These are phyloP conservation scores for Pseudocercospora pini-densiflorae DNA, from an alignment of 2,329 filamentous ascomycete species.

Conservation along the genomic window DNA sequence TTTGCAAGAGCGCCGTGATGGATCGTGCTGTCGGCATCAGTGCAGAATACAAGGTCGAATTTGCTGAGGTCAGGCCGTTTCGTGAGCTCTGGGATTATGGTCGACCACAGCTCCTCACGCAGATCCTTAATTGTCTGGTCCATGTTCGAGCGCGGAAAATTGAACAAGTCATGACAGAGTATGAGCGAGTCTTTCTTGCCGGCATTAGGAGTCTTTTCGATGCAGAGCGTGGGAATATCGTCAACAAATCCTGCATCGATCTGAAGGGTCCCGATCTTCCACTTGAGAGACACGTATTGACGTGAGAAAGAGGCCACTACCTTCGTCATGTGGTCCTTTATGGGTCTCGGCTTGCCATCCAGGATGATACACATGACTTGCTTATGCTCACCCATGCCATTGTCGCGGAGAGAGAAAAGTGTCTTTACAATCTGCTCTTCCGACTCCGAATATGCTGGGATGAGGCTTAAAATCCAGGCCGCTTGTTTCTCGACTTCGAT, in stretches of 20 bases:
- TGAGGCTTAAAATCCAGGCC: slow-evolving; percentile 32
- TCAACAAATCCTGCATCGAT: slow-evolving; percentile 34
- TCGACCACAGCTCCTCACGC: slow-evolving; percentile 29
- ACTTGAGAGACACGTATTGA: slow-evolving; percentile 29
- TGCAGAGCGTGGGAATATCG: slow-evolving; percentile 31
- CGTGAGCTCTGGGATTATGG: slow-evolving; percentile 27
- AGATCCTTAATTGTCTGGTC: slow-evolving; percentile 24
- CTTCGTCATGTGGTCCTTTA: slow-evolving; percentile 29
- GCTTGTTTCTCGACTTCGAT: slow-evolving; percentile 16
- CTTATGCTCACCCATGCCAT: slow-evolving; percentile 29
- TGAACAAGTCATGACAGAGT: slow-evolving; percentile 33
- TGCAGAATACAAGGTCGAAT: slow-evolving; percentile 34
- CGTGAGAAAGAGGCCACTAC: slow-evolving; percentile 26
- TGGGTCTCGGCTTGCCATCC: slow-evolving; percentile 29
- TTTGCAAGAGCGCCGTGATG: slow-evolving; percentile 31
- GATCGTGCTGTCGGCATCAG: slow-evolving; percentile 32
- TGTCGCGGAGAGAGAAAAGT: slow-evolving; percentile 30
- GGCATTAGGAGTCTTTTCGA: slow-evolving; percentile 31
- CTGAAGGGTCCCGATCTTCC: slow-evolving; percentile 26
- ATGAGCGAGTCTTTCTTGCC: slow-evolving; percentile 34
- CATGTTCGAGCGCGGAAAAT: slow-evolving; percentile 27
- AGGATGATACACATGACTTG: slow-evolving; percentile 34
- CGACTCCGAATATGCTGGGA: slow-evolving; percentile 32
- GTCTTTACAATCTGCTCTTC: slow-evolving; percentile 34
- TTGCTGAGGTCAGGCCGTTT: slow-evolving; percentile 20